These are phyloP conservation scores for Talaromyces piceae DNA, from an alignment of 2,329 filamentous ascomycete genomes.

Conservation along the genomic window DNA sequence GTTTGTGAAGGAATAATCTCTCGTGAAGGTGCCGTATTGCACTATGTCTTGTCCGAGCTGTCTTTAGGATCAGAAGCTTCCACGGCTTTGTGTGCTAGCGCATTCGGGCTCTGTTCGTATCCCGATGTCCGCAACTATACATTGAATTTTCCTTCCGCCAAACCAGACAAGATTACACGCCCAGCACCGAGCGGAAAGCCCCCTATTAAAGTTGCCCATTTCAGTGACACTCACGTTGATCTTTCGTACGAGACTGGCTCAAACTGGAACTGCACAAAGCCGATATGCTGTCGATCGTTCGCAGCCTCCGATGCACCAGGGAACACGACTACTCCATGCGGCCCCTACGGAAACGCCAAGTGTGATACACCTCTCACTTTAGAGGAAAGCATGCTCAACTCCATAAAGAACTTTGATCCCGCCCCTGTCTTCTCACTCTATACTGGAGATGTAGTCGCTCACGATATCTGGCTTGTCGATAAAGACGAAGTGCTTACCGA, in stretches of 20 bases:
- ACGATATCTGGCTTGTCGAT: constrained; percentile 36
- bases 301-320: neutral
- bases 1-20: constrained; percentile 47
- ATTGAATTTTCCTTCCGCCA: constrained; percentile 37
- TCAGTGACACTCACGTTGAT: constrained; percentile 53
- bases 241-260: constrained; percentile 46
- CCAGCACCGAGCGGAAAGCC: constrained; percentile 39
- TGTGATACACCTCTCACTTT: constrained; percentile 48
- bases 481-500: constrained; percentile 25
- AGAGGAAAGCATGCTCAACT: constrained; percentile 46
- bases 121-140: constrained; percentile 38
- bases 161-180: constrained; percentile 27
- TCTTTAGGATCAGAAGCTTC: constrained; percentile 44
- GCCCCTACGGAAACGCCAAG: constrained; percentile 46
- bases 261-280: constrained; percentile 26
- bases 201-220: constrained; percentile 49
- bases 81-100: constrained; percentile 44
- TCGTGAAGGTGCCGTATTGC: constrained; percentile 48
- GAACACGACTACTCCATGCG: constrained; percentile 43
- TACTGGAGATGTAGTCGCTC: constrained; percentile 53
- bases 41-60: constrained; percentile 44
- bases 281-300: constrained; percentile 1
- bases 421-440: constrained; percentile 48
- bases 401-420: constrained; percentile 33
- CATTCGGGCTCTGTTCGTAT: constrained; percentile 46